Evolutionary conservation across 2,329 filamentous ascomycete species (phyloP), one percentile per base, ranked within the genome.

Genomic region (Alternaria panax): DNA sequence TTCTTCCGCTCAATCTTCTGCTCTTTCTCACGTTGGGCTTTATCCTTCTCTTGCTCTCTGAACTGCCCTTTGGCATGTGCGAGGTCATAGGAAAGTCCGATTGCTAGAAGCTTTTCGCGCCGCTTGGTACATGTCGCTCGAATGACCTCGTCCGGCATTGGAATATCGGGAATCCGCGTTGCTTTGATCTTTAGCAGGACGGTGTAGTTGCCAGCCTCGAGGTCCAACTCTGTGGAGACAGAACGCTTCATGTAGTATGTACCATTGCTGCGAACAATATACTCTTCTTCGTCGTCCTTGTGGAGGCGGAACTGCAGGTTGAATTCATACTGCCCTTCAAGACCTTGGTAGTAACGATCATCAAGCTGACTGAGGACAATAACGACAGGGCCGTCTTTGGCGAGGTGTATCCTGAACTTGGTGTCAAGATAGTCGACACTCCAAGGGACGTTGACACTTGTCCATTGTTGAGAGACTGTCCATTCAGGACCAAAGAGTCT

Each of bases 131-230:
- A 90, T 56, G 88, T 86, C 7, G 84, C 81, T 50, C 87, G 85
- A 24, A 94, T 86, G 1, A 90, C 87, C 36, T 92, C 85, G 63
- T 92, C 89, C 16, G 90, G 85, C 0, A 85, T 82, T 1, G 80
- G 77, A 8, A 84, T 79, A 25, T 82, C 74, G 5, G 76, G 70
- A 9, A 79, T 70, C n/a, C 89, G 86, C 18, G 84, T 84, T 2
- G 90, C 90, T 7, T 88, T 88, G 58, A 95, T 85, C 73, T 91
- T 92, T 75, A 94, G 85, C 22, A 92, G 83, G 5, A 96, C 87
- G 7, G 86, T 87, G 77, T 96, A 96, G 42, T 85, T 87, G 11
- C 92, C 92, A 0, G 89, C 85, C 20, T 91, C 87, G 25, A 96
- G 86, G 34, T 89, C 83, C 8, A 95, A 83, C 74, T 95, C 92